Conservation (phyloP, 176 grass and related monocot species). For the Stipa capillata region DNA sequence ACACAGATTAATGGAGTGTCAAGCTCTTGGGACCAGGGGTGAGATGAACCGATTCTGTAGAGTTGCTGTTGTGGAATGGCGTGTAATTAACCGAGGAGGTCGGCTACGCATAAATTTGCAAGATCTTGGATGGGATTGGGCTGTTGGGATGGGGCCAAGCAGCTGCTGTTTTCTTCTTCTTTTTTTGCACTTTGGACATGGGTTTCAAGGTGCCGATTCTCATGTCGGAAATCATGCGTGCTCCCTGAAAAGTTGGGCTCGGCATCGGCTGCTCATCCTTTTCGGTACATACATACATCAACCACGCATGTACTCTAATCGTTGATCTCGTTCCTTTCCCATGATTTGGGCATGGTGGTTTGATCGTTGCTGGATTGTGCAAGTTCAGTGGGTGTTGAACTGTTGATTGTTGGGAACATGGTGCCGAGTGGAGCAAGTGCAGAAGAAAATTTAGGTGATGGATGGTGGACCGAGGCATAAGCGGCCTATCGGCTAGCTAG, state of each 20-base stretch:
- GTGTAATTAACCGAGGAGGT: neutral
- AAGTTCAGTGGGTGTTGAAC: neutral
- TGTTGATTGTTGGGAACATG: too few species aligned
- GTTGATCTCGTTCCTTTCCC: neutral
- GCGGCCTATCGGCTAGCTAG: neutral
- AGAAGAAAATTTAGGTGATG: neutral
- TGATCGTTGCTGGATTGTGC: neutral
- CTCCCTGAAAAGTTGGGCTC: neutral
- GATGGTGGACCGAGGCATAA: neutral
- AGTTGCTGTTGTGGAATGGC: neutral
- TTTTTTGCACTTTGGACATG: neutral
- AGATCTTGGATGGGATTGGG: conserved; percentile 31
- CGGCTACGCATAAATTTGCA: neutral
- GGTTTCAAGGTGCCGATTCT: neutral
- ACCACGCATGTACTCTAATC: neutral
- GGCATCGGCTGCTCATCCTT: neutral
- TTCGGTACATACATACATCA: neutral
- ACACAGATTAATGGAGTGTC: neutral
- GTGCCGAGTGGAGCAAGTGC: neutral
- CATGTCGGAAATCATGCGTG: conserved; percentile 15
- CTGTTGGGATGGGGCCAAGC: conserved; percentile 17
- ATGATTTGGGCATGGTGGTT: neutral
- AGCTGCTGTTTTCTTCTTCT: too few species aligned
- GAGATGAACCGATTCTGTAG: too few species aligned
- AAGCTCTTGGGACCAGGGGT: conserved; percentile 14